phyloP scores from a whole-genome alignment of 495 filamentous ascomycete genomes.

The Aspergillus conjunctus region DNA sequence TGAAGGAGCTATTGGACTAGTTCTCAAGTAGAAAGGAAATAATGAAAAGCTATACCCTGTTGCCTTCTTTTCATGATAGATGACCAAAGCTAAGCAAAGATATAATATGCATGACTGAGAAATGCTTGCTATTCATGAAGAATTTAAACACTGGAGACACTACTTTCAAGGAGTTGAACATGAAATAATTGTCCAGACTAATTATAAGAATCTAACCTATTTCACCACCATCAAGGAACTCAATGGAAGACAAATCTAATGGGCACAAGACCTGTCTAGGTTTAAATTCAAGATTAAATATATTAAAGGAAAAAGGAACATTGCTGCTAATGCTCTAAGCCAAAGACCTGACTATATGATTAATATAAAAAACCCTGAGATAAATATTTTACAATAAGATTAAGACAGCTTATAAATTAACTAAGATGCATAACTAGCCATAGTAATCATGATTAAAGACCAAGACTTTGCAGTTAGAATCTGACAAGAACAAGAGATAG shows the following conservation, averaged over 20 bases:
- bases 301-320: neutral
- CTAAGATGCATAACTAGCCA: too few relatives aligned
- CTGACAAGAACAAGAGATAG: neutral
- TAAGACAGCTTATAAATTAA: too few relatives aligned
- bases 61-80: too few relatives aligned
- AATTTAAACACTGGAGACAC: conserved; percentile 2
- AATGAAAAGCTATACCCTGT: too few relatives aligned
- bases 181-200: neutral
- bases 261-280: too few relatives aligned
- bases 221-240: too few relatives aligned
- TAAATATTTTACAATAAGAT: neutral
- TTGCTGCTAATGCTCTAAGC: neutral
- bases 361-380: neutral
- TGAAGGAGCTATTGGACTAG: too few relatives aligned
- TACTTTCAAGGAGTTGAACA: neutral
- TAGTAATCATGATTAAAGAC: too few relatives aligned
- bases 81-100: neutral
- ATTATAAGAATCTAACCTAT: neutral
- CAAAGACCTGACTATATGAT: neutral
- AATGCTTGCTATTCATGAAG: neutral
- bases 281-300: neutral
- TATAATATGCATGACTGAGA: conserved; percentile 1
- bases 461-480: too few relatives aligned
- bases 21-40: too few relatives aligned
- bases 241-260: too few relatives aligned